phyloP scores from a whole-genome alignment of 306 rosid genomes.

The Casuarina equisetifolia region DNA sequence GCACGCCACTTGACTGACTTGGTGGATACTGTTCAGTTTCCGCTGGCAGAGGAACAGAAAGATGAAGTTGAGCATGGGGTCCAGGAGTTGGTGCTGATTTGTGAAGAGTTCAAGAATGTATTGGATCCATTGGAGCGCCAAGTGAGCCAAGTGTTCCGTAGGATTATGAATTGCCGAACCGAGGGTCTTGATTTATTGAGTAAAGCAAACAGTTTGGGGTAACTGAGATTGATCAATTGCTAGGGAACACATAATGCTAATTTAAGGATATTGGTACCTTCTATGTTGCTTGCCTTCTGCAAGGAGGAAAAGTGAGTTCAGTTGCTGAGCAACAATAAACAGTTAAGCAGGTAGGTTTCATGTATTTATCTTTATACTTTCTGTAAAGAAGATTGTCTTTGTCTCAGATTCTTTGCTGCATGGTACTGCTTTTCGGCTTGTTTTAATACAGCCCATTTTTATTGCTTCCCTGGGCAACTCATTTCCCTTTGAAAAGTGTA shows the following conservation, averaged over 20 bases:
- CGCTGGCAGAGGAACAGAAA: conserved; percentile 65
- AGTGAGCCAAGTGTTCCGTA: conserved; percentile 72
- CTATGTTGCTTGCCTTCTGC: conserved; percentile 38
- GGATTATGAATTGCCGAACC: conserved; percentile 69
- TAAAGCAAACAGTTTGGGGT: conserved; percentile 42
- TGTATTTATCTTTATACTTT: neutral
- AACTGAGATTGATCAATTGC: conserved; percentile 26
- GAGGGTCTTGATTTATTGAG: conserved; percentile 76
- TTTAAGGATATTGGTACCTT: conserved; percentile 32
- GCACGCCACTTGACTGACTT: conserved; percentile 67
- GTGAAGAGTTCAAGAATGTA: conserved; percentile 53
- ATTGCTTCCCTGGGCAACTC: neutral
- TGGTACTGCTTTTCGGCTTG: neutral
- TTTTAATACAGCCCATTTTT: neutral
- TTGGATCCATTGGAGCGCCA: conserved; percentile 81
- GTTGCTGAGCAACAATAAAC: conserved; percentile 13
- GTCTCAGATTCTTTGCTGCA: neutral
- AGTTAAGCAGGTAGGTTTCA: neutral
- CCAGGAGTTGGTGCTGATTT: conserved; percentile 53
- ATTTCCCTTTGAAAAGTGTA: neutral
- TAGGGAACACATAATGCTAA: conserved; percentile 46
- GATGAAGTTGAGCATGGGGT: conserved; percentile 56
- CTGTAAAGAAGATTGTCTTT: conserved; percentile 20
- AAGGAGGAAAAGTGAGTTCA: conserved; percentile 28
- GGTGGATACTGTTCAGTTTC: conserved; percentile 73